phyloP scores from a whole-genome alignment of 768 basidiomycete genomes.

The Pisolithus marmoratus region DNA sequence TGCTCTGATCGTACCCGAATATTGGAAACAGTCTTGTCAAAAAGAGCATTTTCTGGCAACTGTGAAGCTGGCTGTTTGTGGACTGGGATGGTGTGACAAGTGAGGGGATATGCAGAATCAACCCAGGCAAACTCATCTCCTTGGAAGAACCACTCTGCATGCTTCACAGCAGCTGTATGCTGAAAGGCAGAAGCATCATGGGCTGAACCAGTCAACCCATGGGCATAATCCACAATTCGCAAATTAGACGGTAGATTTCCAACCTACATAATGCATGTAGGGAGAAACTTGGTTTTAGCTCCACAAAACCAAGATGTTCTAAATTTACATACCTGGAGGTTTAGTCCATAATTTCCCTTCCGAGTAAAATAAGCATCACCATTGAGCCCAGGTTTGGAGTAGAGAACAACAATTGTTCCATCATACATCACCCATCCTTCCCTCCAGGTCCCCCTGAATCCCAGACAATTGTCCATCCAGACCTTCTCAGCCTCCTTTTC shows the following conservation, averaged over 20 bases:
- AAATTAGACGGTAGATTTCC: not conserved
- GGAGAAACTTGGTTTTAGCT: no score
- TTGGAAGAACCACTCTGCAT: conserved; percentile 20
- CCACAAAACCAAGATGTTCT: no score
- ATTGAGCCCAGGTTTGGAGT: conserved; percentile 21
- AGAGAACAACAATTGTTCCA: conserved; percentile 29
- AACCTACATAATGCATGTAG: not conserved
- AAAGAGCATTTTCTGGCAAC: conserved; percentile 20
- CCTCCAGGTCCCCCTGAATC: conserved; percentile 26
- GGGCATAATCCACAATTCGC: conserved; percentile 8
- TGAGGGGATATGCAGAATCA: conserved; percentile 24
- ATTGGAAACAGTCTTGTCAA: conserved; percentile 21
- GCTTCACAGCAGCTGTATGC: conserved; percentile 11
- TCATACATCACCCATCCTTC: conserved; percentile 34
- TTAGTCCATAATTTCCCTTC: conserved; percentile 29
- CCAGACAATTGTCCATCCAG: conserved; percentile 30
- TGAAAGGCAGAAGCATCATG: conserved; percentile 6
- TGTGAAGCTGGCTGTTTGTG: conserved; percentile 27
- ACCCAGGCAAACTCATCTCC: conserved; percentile 20
- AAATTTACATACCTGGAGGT: not conserved
- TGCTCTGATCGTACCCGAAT: conserved; percentile 32
- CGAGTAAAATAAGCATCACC: conserved; percentile 32
- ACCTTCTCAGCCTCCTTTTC: conserved; percentile 32
- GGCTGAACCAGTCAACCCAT: conserved; percentile 20
- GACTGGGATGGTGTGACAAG: conserved; percentile 22